Evolutionary conservation across 768 basidiomycete species (phyloP).

Genomic region (Auricularia sp.): DNA sequence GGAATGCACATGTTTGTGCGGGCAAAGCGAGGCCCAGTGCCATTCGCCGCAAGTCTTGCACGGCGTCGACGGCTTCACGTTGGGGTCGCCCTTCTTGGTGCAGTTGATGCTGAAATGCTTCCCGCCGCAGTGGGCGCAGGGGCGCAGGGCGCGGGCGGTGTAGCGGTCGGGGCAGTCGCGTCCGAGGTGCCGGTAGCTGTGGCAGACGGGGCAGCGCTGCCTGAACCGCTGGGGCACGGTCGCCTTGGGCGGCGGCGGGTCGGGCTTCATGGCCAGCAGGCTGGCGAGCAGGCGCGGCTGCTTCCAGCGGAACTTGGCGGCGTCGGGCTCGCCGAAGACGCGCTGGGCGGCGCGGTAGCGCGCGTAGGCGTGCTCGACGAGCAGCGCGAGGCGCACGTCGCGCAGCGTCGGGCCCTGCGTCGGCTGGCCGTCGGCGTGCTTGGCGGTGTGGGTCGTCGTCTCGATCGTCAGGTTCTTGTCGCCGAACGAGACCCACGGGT

Average conservation of each 20-base stretch:
- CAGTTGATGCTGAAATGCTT: neutral
- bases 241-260: neutral
- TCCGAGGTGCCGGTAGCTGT: neutral
- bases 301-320: neutral
- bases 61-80: neutral
- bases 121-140: neutral
- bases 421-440: neutral
- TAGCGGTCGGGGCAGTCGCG: neutral
- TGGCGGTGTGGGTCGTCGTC: neutral
- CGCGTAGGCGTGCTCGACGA: neutral
- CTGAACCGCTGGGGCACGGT: neutral
- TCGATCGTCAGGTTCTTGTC: neutral
- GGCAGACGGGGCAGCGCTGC: neutral
- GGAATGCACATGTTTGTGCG: neutral
- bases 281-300: neutral
- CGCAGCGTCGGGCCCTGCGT: neutral
- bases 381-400: neutral
- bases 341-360: neutral
- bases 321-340: neutral
- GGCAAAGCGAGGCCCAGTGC: neutral
- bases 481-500: neutral
- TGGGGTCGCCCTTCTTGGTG: neutral
- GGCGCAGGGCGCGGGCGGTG: neutral
- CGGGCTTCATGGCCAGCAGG: neutral
- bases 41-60: neutral